Conservation (phyloP, 2,329 filamentous ascomycete genomes). For the Furcasterigmium furcatum region DNA sequence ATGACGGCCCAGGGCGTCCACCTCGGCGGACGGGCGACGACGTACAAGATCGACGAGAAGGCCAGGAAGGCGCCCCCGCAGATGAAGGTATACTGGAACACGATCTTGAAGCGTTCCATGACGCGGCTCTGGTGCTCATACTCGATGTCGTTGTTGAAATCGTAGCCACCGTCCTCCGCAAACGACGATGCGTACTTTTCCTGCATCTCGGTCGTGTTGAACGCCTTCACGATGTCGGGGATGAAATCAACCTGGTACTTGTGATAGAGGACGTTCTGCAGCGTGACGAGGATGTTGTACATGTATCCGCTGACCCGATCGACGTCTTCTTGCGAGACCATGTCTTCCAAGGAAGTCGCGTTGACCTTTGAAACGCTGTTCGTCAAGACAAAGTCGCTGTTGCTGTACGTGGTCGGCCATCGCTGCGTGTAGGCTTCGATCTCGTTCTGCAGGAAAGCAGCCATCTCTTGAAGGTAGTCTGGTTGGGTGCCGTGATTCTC, state of each 20-base stretch:
- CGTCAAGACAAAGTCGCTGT: constrained; percentile 14
- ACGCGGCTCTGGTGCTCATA: constrained; percentile 14
- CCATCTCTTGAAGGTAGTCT: background rate
- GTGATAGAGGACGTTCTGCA: constrained; percentile 6
- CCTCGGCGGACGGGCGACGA: constrained; percentile 23
- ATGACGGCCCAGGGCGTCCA: constrained; percentile 27
- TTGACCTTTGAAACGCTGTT: no score
- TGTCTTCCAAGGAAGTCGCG: constrained; percentile 12
- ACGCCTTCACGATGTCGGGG: no score
- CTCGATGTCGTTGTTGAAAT: constrained; percentile 14
- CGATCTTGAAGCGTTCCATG: constrained; percentile 2
- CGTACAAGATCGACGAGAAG: constrained; percentile 24
- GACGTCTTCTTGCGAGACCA: no score
- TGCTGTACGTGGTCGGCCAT: constrained; percentile 20
- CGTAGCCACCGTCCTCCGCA: no score
- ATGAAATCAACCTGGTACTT: constrained; percentile 21
- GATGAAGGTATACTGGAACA: constrained; percentile 32
- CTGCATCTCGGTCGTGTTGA: no score
- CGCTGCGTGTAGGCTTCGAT: constrained; percentile 17
- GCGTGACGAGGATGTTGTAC: background rate
- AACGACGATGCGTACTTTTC: no score
- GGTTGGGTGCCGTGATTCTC: no score
- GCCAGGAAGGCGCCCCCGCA: constrained; percentile 24
- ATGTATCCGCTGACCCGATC: background rate
- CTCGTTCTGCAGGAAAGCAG: background rate